Evolutionary conservation across 306 rosid species (phyloP), one percentile per base, ranked within the genome.

Genomic region (Adenanthera pavonina): DNA sequence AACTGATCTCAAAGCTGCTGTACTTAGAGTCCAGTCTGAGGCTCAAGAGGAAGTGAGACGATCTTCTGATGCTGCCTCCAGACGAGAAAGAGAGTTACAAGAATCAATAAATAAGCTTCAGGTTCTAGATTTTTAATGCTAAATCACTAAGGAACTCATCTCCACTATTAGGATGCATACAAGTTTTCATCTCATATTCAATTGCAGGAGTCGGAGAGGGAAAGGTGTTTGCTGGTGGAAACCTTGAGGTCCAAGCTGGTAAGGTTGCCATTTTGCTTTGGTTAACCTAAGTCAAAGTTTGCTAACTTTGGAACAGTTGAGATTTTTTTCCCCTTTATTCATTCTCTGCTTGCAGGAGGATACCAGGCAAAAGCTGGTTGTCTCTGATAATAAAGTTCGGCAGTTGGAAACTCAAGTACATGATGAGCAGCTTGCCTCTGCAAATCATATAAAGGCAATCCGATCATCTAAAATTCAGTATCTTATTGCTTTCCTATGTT

Each of bases 211-310:
- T 87, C 89, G 25, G 97, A 95, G 81, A 89, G 88, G 89, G 97
- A 93, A 76, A 81, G 81, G 79, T 89, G 91, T 82, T 75, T 78
- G 75, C 88, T 89, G 52, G 87, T 92, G 68, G 99, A 95, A 86
- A 88, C 88, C 47, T 88, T 91, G 95, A 89, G 99, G 87, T 89
- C 89, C 79, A 93, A 91, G 83, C 89, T 95, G 97, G 99, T 95
- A 95, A 75, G 51, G 51, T 78, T 84, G 53, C 51, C 40, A 19
- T 74, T 74, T 57, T 79, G 51, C 65, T 73, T 75, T 38, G 20
- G 54, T 89, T 82, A 65, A 60, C 59, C 20, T 35, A n/a, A 46
- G 52, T 54, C 51, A 38, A 34, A 62, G 3, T 48, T 7, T 74
- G 16, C 40, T 19, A 60, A 75, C 73, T 36, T 86, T 34, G 66